Base-by-base conservation (phyloP, 305 asterid species). In the Fraxinus latifolia region DNA sequence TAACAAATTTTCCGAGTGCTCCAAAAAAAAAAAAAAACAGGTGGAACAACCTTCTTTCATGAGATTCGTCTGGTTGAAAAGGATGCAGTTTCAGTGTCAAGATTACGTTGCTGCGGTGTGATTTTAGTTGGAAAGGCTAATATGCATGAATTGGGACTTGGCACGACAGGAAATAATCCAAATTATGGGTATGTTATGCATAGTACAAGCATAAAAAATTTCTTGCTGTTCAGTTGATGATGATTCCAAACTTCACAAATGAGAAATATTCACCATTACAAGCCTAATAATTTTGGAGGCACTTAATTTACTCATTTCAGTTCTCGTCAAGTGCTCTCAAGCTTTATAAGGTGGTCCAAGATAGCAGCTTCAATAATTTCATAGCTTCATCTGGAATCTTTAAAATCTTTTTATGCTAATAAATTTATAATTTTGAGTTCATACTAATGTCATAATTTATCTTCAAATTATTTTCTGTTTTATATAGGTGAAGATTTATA, bases 131-230 rank as follows among this genome's bases (percentile, higher is more conserved):
- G 99, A 82, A 96, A 96, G 86, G 99, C 99, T 77, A 96, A 94
- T 90, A 96, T 96, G 99, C 98, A 96, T 88, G 99, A 96, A 85
- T 80, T 96, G 87, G 99, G 99, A 67, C 81, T 96, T 88, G 98
- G 99, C 27, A 91, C 97, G 1, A 92, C 98, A 17, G 99, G 99
- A 89, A 94, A 91, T 83, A 96, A 96, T 85, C 92, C 99, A 87
- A 94, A 96, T 84, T 71, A 94, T 74, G 99, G 99, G 99, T 96
- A 91, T 77, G 87, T 79, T 81, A 36, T 83, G 2, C 84, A 11
- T 19, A 80, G 39, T 81, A 71, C 14, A 29, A 70, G 42, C 23
- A 34, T 15, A 12, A 4, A 67, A 31, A 14, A 5, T 15, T 11
- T 31, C 73, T 70, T 31, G 23, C 42, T 31, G 42, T 29, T 70